These are phyloP conservation scores for Psilocybe azurescens DNA, from an alignment of 768 basidiomycete genomes.

Conservation along the genomic window DNA sequence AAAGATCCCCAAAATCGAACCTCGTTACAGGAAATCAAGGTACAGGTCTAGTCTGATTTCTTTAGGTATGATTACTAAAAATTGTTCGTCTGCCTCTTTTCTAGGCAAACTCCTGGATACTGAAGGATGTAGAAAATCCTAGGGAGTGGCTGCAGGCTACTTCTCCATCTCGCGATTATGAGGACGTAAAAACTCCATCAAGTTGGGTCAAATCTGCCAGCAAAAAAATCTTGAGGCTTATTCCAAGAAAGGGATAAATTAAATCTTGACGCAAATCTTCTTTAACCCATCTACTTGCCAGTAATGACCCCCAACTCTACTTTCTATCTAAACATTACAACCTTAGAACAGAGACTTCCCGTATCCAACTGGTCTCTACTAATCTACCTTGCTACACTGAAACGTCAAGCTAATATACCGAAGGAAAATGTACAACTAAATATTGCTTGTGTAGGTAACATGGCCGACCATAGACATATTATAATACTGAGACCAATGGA, in stretches of 20 bases:
- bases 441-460: neutral
- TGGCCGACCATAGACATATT: neutral
- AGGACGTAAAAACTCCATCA: slow-evolving; percentile 3
- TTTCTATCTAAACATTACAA: neutral
- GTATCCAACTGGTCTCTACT: neutral
- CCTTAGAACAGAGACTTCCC: neutral
- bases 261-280: no score
- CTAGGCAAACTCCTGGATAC: slow-evolving; percentile 44
- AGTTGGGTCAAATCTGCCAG: slow-evolving; percentile 33
- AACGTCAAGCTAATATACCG: neutral
- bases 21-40: slow-evolving; percentile 40
- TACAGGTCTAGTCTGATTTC: slow-evolving; percentile 11
- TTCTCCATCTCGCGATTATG: slow-evolving; percentile 24
- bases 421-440: neutral
- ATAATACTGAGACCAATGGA: no score
- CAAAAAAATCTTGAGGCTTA: slow-evolving; percentile 31
- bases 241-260: slow-evolving; percentile 22
- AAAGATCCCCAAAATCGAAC: slow-evolving; percentile 42
- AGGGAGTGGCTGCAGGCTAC: slow-evolving; percentile 42
- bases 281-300: no score
- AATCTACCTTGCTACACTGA: neutral
- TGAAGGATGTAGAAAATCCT: slow-evolving; percentile 37
- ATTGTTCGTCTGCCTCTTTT: neutral
- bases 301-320: neutral
- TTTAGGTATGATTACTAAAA: neutral